A percentile compares a stretch with the other conserved stretches of the same genome.
These are phyloP conservation scores for Ballota nigra DNA, from an alignment of 257 asterid species.

Conservation along the genomic window DNA sequence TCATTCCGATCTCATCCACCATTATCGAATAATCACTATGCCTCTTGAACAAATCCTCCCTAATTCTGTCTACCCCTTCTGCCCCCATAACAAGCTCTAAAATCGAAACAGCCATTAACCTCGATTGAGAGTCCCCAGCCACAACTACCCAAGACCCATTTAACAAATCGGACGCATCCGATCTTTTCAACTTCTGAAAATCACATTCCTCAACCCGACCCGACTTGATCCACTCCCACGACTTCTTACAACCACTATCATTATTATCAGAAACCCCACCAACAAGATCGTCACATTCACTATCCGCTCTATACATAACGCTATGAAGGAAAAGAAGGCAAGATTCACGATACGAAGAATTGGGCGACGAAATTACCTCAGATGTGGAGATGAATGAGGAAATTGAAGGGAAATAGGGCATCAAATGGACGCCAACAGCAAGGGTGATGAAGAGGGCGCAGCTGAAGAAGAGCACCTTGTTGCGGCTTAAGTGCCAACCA, in stretches of 20 bases:
- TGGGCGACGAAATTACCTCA: constrained; percentile 32
- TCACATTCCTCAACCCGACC: constrained; percentile 55
- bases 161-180: constrained; percentile 73
- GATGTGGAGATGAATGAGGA: constrained; percentile 41
- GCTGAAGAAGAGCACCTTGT: constrained; percentile 93
- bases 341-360: constrained; percentile 46
- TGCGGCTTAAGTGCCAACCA: constrained; percentile 97
- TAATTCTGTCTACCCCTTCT: constrained; percentile 44
- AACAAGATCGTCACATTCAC: constrained; percentile 29
- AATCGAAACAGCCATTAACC: constrained; percentile 77
- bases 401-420: constrained; percentile 76
- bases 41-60: constrained; percentile 84
- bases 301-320: constrained; percentile 29
- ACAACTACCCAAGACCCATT: constrained; percentile 93
- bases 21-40: constrained; percentile 72
- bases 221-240: constrained; percentile 72
- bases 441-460: constrained; percentile 96
- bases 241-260: constrained; percentile 27
- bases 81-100: constrained; percentile 69
- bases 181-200: constrained; percentile 61
- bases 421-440: constrained; percentile 87
- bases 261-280: constrained; percentile 21
- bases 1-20: constrained; percentile 78
- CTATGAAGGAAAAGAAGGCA: constrained; percentile 66
- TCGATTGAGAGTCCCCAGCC: constrained; percentile 93